These are phyloP conservation scores for Raphanus hybrid DNA, from an alignment of 441 rosid species.

Conservation along the genomic window DNA sequence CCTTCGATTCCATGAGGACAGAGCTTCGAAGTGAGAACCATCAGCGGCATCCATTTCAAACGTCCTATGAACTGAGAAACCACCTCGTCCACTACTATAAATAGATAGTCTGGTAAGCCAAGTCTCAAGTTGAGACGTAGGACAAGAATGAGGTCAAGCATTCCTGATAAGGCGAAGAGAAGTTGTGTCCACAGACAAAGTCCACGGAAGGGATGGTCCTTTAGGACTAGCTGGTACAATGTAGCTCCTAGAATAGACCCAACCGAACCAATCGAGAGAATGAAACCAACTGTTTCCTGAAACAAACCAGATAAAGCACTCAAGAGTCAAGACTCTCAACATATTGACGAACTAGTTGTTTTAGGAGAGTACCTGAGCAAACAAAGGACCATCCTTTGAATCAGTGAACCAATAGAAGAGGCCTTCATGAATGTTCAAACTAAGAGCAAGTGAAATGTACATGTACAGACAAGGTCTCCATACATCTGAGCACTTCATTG, in stretches of 20 bases:
- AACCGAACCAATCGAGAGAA: slow-evolving; percentile 78
- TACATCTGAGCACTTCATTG: slow-evolving; percentile 73
- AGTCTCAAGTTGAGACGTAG: slow-evolving; percentile 71
- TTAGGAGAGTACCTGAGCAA: slow-evolving; percentile 70
- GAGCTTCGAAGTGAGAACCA: slow-evolving; percentile 91
- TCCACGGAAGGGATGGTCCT: slow-evolving; percentile 70
- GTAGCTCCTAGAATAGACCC: slow-evolving; percentile 85
- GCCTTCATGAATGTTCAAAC: slow-evolving; percentile 86
- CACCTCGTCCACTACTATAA: slow-evolving; percentile 76
- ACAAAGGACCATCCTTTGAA: slow-evolving; percentile 76
- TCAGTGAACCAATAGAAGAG: slow-evolving; percentile 95
- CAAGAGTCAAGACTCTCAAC: too few species aligned
- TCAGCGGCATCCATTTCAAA: slow-evolving; percentile 97
- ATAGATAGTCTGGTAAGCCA: slow-evolving; percentile 81
- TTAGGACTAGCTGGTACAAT: slow-evolving; percentile 74
- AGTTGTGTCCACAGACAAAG: slow-evolving; percentile 87
- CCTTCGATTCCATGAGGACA: slow-evolving; percentile 98
- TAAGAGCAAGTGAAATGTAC: slow-evolving; percentile 77
- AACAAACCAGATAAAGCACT: slow-evolving; percentile 6
- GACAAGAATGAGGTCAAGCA: slow-evolving; percentile 88
- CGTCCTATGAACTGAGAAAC: slow-evolving; percentile 68
- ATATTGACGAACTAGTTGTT: background rate
- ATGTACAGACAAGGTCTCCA: slow-evolving; percentile 96
- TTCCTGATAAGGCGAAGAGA: slow-evolving; percentile 81
- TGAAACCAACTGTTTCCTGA: slow-evolving; percentile 91